Percentiles rank a stretch among this genome's conserved stretches.
Conservation (phyloP, 2,329 filamentous ascomycete genomes). For the Stemphylium vesicarium region DNA sequence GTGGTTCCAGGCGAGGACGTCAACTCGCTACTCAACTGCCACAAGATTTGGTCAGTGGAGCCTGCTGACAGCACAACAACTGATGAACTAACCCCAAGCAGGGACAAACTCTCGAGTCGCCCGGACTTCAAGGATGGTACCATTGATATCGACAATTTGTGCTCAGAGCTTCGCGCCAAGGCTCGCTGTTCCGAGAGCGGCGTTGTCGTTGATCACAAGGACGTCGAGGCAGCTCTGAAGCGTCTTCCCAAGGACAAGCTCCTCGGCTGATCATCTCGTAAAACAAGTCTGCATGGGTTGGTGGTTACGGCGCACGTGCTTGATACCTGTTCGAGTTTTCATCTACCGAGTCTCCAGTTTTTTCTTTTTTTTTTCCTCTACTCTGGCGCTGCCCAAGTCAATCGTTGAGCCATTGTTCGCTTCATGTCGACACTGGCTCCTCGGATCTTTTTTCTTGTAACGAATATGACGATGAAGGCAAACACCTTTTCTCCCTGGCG, state of each 20-base stretch:
- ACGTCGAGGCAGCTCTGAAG: conserved; percentile 73
- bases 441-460: background rate
- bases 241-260: conserved; percentile 48
- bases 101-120: conserved; percentile 89
- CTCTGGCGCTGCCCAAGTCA: background rate
- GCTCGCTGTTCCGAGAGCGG: conserved; percentile 92
- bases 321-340: background rate
- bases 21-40: conserved; percentile 77
- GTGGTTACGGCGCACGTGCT: conserved; percentile 5
- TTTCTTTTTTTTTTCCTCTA: background rate
- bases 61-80: background rate
- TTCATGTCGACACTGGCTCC: background rate
- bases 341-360: background rate
- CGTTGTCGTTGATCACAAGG: conserved; percentile 84
- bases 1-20: conserved; percentile 66
- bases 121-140: conserved; percentile 88
- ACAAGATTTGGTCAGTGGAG: conserved; percentile 83
- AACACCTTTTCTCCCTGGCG: no score
- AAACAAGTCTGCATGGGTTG: conserved; percentile 5
- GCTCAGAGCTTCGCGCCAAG: conserved; percentile 91
- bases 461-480: background rate
- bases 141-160: conserved; percentile 91
- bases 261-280: conserved; percentile 2
- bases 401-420: background rate
- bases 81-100: conserved; percentile 53